Percentiles rank a stretch among this genome's conserved stretches.
Conservation (phyloP, 2,329 filamentous ascomycete genomes). For the Penicillium sp. region DNA sequence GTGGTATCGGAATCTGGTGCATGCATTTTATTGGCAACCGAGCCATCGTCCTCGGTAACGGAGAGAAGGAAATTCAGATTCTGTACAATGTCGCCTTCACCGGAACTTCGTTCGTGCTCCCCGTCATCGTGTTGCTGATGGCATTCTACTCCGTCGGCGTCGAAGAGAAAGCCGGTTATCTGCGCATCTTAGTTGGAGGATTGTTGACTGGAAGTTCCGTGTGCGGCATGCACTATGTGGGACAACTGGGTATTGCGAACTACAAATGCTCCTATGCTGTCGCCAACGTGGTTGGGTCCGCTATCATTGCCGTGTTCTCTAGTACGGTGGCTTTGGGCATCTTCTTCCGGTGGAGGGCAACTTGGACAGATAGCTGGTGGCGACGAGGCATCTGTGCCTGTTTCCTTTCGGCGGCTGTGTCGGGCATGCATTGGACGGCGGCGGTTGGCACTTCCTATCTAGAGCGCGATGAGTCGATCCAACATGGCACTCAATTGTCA, state of each 20-base stretch:
- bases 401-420: conserved; percentile 72
- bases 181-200: conserved; percentile 65
- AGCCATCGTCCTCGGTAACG: conserved; percentile 70
- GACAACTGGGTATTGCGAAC: conserved; percentile 80
- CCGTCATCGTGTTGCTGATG: conserved; percentile 70
- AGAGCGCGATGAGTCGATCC: conserved; percentile 51
- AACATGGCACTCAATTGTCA: conserved; percentile 48
- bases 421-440: conserved; percentile 86
- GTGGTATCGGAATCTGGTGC: conserved; percentile 72
- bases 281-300: conserved; percentile 66
- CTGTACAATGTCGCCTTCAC: conserved; percentile 73
- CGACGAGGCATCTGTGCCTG: conserved; percentile 68
- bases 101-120: conserved; percentile 75
- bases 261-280: conserved; percentile 66
- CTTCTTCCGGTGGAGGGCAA: conserved; percentile 75
- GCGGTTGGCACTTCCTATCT: conserved; percentile 70
- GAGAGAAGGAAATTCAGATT: conserved; percentile 66
- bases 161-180: conserved; percentile 59
- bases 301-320: conserved; percentile 70
- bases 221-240: conserved; percentile 84
- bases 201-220: conserved; percentile 72
- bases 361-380: conserved; percentile 80
- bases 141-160: conserved; percentile 72
- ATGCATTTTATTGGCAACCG: conserved; percentile 86
- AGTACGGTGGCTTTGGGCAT: conserved; percentile 70